Percentiles rank a stretch among this genome's conserved stretches.
phyloP scores from a whole-genome alignment of 208 protist species.

The Leishmania lainsoni region DNA sequence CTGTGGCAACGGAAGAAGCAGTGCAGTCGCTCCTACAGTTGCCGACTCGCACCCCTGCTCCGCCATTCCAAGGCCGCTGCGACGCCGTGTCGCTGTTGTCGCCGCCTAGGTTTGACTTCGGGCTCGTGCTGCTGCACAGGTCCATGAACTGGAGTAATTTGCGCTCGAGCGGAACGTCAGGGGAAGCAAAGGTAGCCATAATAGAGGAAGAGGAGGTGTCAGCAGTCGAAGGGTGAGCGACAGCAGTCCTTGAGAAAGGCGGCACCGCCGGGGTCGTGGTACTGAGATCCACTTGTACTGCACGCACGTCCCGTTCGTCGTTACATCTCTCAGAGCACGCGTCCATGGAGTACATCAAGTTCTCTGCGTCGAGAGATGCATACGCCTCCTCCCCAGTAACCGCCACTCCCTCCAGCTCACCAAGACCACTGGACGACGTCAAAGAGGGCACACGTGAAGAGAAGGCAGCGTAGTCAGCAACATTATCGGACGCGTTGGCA shows the following conservation, averaged over 20 bases:
- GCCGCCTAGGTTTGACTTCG: not conserved
- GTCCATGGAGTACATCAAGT: slow-evolving; percentile 22
- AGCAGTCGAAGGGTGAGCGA: not conserved
- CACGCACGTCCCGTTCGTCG: not conserved
- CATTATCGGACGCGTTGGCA: not conserved
- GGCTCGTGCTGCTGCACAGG: not conserved
- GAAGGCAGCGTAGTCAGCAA: not conserved
- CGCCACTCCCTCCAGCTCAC: not conserved
- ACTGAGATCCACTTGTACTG: not conserved
- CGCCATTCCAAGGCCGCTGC: not conserved
- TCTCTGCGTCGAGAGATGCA: slow-evolving; percentile 3
- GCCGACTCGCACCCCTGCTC: not conserved
- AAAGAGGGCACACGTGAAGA: not conserved
- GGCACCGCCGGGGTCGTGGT: not conserved
- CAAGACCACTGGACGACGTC: not conserved
- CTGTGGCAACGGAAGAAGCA: not conserved
- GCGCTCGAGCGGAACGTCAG: slow-evolving; percentile 21
- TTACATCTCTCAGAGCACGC: not conserved
- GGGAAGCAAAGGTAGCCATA: not conserved
- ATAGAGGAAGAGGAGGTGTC: not conserved
- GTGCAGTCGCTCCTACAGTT: not conserved
- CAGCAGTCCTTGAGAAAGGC: not conserved
- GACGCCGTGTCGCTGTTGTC: not conserved
- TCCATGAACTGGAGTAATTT: slow-evolving; percentile 29
- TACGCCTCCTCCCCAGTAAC: slow-evolving; percentile 16